Evolutionary conservation across 1,284 basidiomycete species (phyloP), one percentile per base, ranked within the genome.

Genomic region (Heterobasidion annosum): DNA sequence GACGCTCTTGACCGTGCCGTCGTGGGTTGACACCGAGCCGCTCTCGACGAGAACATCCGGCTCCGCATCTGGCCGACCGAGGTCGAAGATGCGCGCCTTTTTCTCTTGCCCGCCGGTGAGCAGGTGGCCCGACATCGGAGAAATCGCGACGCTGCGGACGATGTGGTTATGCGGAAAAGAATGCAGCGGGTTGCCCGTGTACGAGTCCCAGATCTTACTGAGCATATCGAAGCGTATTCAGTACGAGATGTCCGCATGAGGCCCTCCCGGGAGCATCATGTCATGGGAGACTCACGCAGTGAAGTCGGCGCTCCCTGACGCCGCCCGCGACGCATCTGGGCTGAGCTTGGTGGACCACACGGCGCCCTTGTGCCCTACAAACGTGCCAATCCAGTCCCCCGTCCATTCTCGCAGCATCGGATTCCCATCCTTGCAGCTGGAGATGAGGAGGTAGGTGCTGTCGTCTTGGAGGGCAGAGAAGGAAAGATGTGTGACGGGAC

Each of bases 161-260:
- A 99, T 99, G 71, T 99, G 97, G 67, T 96, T 91, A 71, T 99
- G 96, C 18, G 93, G 84, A 65, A 98, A 97, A 10, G 94, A 98
- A 64, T 98, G 91, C 35, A 98, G 76, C 42, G 80, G 74, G 32
- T 85, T 78, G 57, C 96, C 97, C 35, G 85, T 85, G 68, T 88
- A 95, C 15, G 96, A 93, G 72, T 99, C 94, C 97, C 97, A 99
- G 56, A 99, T 82, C 76, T 98, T 98, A 56, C 93, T 95, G 64
- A n/a, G 56, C 48, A 47, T 13, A 53, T 18, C 1, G 45, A 16
- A 4, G 45, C 10, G 5, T 32, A 16, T 18, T 47, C 12, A 34
- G 12, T 5, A 33, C 33, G 12, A 12, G n/a, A 25, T n/a, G n/a
- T 48, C 12, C 13, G 19, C 12, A 48, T 19, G 46, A 48, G 46